Base-by-base conservation (phyloP, 106 monocot genomes). In the Dioscorea zingiberensis region DNA sequence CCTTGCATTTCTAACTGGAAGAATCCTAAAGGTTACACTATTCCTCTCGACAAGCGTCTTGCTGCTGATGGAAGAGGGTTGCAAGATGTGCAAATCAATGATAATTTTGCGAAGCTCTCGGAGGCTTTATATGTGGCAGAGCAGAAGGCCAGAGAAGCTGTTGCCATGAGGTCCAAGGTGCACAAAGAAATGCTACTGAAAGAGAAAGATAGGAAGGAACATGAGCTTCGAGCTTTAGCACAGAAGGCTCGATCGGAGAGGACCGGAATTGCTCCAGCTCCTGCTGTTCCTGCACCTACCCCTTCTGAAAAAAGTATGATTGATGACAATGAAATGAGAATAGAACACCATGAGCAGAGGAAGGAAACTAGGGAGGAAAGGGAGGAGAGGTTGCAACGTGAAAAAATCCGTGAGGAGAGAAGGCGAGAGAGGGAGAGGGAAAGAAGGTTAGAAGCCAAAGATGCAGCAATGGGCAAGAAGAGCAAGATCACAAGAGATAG, bases 1-100 rank as follows among this genome's bases (percentile, higher is more conserved):
- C 97, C 91, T 55, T 97, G 91, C 69, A 91, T 88, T n/a, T 97
- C 97, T 19, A 92, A 89, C 46, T 97, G 97, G 97, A 97, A 92
- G 78, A 92, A 97, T 30, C 97, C 91, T 7, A 97, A 97, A 60
- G 97, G 91, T 54, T 97, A 97, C 71, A 97, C 92, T 0, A 97
- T 97, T 60, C 97, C 97, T 5, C 69, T 97, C 11, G 97, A 97
- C 70, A 92, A 97, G 66, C 80, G 91, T 58, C 77, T 92, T 28
- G 97, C 91, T 13, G 97, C 91, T 11, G 97, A 97, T 76, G 97
- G 91, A 13, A 76, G 86, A 66, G 97, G 91, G 5, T 88, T 97
- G 61, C 91, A 97, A 58, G 97, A 97, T 48, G 97, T 92, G 66
- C 97, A 97, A 69, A 97, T 92, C 54, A 92, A 97, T 69, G 97